Evolutionary conservation across 768 basidiomycete genomes (phyloP), one percentile per base, ranked within the genome.

Genomic region (Macrolepiota fuliginosa): DNA sequence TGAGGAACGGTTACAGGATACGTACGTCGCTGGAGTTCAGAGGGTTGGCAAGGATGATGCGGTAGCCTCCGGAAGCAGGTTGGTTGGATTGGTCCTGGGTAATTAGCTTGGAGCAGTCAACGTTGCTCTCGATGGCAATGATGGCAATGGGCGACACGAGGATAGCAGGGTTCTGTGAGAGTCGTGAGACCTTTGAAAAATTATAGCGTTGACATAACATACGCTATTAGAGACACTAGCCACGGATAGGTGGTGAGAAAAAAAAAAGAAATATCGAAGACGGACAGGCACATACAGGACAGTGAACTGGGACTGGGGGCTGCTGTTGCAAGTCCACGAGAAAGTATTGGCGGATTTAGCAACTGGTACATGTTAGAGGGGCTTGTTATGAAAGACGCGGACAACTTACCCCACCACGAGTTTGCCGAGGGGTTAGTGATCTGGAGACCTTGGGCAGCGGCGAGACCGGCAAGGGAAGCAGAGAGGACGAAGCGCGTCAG

Each of bases 401-500:
- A 11, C 47, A 9, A 79, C 84, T 54, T 62, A 89, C 87, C 82
- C 87, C 87, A 89, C 87, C 87, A 89, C 7, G 73, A 68, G 65
- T 72, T 55, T 1, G 76, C 68, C 35, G 76, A 74, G 1, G 87
- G 87, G 45, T 70, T 66, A 49, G 77, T 72, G 74, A 89, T 73
- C 42, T 66, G 35, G 60, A 86, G 73, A 35, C 39, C 40, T 24
- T 78, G 72, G 7, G 81, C 81, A 63, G 72, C 69, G 45, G 73
- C 77, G 45, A 75, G 71, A 62, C 66, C 82, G 66, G 64, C 67
- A 50, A 71, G 65, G 32, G 63, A 68, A 63, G 75, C 63, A 65
- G 66, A 71, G 42, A 62, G 39, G 22, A 24, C 47, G 46, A 56
- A 15, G 61, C n/a, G 17, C 1, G 39, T 22, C n/a, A 61, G n/a